Evolutionary conservation across 306 rosid genomes (phyloP).

Genomic region (Potentilla sterilis): DNA sequence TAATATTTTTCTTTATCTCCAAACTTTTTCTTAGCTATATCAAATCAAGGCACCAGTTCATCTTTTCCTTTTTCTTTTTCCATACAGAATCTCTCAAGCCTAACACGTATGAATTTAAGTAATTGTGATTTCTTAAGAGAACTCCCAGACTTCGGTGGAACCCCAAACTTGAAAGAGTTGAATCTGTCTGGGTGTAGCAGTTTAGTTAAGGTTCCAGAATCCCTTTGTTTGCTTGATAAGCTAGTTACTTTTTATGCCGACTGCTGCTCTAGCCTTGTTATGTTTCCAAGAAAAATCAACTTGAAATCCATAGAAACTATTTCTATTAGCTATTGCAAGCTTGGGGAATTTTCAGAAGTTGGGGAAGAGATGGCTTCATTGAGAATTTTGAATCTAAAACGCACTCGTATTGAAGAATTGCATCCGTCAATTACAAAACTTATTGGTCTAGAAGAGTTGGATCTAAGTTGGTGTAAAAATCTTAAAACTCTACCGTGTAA

Average conservation of each 20-base stretch:
- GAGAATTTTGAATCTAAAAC: too few species aligned
- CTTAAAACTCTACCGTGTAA: too few species aligned
- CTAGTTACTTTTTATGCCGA: neutral
- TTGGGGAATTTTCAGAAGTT: too few species aligned
- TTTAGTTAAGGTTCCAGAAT: neutral
- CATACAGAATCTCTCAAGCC: neutral
- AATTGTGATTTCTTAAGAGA: neutral
- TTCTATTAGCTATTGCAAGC: neutral
- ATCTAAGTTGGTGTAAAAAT: too few species aligned
- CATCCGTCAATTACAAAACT: too few species aligned
- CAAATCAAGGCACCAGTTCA: neutral
- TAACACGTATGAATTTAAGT: neutral
- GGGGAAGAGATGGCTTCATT: too few species aligned
- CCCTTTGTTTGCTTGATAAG: neutral
- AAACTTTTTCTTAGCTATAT: too few species aligned
- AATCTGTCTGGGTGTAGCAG: neutral
- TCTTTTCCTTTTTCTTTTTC: neutral
- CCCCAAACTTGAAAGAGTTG: neutral
- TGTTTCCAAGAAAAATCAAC: conserved; percentile 10
- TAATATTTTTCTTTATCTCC: too few species aligned
- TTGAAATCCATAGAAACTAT: neutral
- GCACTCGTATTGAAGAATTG: too few species aligned
- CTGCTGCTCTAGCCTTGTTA: neutral
- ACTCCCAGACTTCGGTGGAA: neutral
- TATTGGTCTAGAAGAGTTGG: too few species aligned